phyloP scores from a whole-genome alignment of 2,329 filamentous ascomycete genomes.

The Colletotrichum australisinense region DNA sequence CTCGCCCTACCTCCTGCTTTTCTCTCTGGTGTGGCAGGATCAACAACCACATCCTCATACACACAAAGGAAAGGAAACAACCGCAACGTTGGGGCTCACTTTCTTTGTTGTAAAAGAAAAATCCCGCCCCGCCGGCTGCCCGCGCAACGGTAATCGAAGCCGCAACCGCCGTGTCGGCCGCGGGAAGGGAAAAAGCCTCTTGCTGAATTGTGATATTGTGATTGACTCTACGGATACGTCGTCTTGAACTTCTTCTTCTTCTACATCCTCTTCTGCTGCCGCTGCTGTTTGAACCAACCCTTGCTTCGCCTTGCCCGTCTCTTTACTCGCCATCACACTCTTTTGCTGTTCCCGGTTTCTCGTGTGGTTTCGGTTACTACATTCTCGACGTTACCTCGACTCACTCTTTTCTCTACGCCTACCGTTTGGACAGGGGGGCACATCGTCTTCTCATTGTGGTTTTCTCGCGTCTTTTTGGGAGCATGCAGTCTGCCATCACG shows the following conservation, averaged over 20 bases:
- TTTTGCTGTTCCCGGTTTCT: background rate
- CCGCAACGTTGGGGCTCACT: background rate
- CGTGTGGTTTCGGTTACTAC: conserved; percentile 18
- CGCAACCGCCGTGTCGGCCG: conserved; percentile 22
- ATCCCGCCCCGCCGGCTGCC: background rate
- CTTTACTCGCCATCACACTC: background rate
- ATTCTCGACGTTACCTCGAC: conserved; percentile 8
- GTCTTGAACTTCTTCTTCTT: background rate
- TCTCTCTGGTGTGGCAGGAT: background rate
- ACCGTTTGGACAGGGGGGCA: background rate
- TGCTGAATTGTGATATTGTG: background rate
- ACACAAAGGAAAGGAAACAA: conserved; percentile 23
- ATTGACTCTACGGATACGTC: background rate
- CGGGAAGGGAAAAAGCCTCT: conserved; percentile 4
- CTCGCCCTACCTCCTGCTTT: background rate
- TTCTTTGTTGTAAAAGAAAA: background rate
- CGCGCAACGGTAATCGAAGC: conserved; percentile 26
- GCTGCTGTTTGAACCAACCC: background rate
- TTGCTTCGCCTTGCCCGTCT: background rate
- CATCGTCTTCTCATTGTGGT: background rate
- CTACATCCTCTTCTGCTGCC: too few species aligned
- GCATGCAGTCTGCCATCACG: conserved; percentile 14
- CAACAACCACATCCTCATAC: conserved; percentile 7
- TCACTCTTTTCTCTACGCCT: background rate
- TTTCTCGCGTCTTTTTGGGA: background rate